Evolutionary conservation across 345 rosid species (phyloP), one percentile per base, ranked within the genome.

Genomic region (Geranium rotundifolium): DNA sequence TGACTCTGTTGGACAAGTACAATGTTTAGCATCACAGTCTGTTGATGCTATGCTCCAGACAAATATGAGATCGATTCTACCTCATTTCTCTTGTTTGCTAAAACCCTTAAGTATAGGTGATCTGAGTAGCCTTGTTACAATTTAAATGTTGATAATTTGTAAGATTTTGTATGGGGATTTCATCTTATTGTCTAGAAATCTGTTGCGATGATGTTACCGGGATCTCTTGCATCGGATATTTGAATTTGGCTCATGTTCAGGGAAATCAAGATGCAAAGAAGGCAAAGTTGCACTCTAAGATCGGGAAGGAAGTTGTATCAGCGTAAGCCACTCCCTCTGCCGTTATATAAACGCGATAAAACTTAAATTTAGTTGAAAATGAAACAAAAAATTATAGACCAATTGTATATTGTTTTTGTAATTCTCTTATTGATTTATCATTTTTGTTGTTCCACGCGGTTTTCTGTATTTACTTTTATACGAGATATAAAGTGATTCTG

Each of bases 281-380:
- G 76, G 83, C 85, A 2, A 92, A 92, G 67, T 67, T 89, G 23
- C 83, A 82, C 60, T 78, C 86, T 15, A 87, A 77, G 74, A 81
- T 89, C 49, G 96, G 96, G 41, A 92, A 92, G 68, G 95, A 92
- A 82, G 91, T 92, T 59, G 73, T 92, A 41, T 92, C 96, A 71
- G 93, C 87, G 96, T 89, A 83, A 82, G 96, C 75, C 69, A 37
- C 67, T 74, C 19, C 6, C 69, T 72, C 13, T 54, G 41, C 34
- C 46, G 41, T 13, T 19, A 6, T 2, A 5, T 29, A 15, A 17
- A 18, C 27, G 17, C 56, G 14, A 17, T 46, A 19, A 63, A 63
- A 8, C 57, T n/a, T 19, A 17, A 18, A 12, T 50, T 29, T 2
- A 16, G 17, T 6, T 19, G 55, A 17, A 50, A 2, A 55, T 0